Evolutionary conservation across 106 monocot species (phyloP).

Genomic region (Triglochin maritima): DNA sequence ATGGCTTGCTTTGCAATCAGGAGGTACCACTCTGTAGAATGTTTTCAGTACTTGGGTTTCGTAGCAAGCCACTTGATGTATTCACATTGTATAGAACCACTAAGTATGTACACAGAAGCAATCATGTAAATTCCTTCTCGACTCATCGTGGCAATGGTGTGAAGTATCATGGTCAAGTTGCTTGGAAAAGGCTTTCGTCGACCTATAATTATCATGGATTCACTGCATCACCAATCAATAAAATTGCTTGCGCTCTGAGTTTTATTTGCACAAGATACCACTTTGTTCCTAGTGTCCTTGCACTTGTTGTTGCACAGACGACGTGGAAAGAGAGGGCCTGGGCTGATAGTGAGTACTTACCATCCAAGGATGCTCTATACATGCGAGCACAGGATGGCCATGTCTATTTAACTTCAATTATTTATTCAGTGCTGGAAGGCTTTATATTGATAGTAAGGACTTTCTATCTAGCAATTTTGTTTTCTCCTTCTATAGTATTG

Average conservation of each 20-base stretch:
- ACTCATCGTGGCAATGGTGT: background rate
- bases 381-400: slow-evolving; percentile 45
- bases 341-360: slow-evolving; percentile 51
- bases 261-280: slow-evolving; percentile 33
- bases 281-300: slow-evolving; percentile 34
- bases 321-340: slow-evolving; percentile 14
- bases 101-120: background rate
- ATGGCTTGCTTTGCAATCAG: background rate
- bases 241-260: slow-evolving; percentile 38
- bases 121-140: background rate
- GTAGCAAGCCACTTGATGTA: background rate
- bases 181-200: slow-evolving; percentile 8
- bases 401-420: slow-evolving; percentile 28
- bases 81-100: background rate
- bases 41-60: background rate
- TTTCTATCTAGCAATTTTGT: slow-evolving; percentile 43
- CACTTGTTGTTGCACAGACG: slow-evolving; percentile 35
- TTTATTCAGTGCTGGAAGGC: slow-evolving; percentile 28
- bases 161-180: slow-evolving; percentile 3
- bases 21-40: background rate
- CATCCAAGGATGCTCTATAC: slow-evolving; percentile 26
- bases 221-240: slow-evolving; percentile 13
- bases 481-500: slow-evolving; percentile 39
- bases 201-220: background rate
- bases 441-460: slow-evolving; percentile 39